Evolutionary conservation across 805 yeast species (phyloP), one percentile per base, ranked within the genome.

Genomic region (Ogataea sp.): DNA sequence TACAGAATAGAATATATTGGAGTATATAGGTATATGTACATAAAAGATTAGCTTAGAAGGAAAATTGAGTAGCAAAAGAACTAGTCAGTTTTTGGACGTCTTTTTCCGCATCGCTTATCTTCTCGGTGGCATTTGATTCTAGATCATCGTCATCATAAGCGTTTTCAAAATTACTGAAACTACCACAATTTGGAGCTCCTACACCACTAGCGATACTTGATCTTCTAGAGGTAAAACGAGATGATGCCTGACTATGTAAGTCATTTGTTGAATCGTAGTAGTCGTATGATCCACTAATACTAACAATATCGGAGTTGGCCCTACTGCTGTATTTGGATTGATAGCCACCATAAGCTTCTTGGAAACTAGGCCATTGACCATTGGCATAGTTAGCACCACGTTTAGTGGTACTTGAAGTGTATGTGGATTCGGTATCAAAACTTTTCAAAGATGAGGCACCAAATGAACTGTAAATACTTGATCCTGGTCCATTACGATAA

Each of bases 361-460:
- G 30, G 13, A 28, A 41, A 9, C 29, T 38, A 23, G 30, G 31
- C 30, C 29, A 13, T 3, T 20, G 18, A 20, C 36, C 16, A 18
- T 39, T 20, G 13, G 33, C 14, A n/a, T 28, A 38, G 21, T 32
- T 24, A 4, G 6, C 5, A 20, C 10, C 16, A 10, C 15, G 24
- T 20, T 24, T 27, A 33, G 25, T 26, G 1, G 34, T n/a, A n/a
- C n/a, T 32, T 34, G 47, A 34, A 23, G 40, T 62, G 42, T 58
- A 68, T 0, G 73, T 43, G 28, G 67, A 61, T 4, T 62, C 61
- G 2, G 68, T 56, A 39, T 67, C 71, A 43, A 51, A 63, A 23
- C 59, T 61, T 18, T 41, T 46, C 21, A 44, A 42, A 4, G 58
- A 48, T 27, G 37, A 23, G 1, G 45, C 33, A 16, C 42, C 32